phyloP scores from a whole-genome alignment of 31 red algal species.

The Asparagopsis taxiformis region DNA sequence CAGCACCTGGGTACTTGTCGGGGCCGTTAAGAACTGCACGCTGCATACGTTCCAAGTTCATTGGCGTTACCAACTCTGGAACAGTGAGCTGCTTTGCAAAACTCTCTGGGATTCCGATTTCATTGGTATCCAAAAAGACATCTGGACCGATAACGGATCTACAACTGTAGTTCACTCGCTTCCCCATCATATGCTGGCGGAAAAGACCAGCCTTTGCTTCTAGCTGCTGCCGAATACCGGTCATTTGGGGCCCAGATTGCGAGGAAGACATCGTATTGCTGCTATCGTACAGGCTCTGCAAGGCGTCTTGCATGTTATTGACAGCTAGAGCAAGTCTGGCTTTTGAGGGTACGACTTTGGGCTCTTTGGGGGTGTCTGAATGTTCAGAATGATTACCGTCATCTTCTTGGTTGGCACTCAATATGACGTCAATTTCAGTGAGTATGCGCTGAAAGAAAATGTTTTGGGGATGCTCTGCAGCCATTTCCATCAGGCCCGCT shows the following conservation, averaged over 20 bases:
- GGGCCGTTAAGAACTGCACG: slow-evolving; percentile 76
- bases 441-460: slow-evolving; percentile 79
- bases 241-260: slow-evolving; percentile 20
- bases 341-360: slow-evolving; percentile 21
- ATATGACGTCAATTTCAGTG: slow-evolving; percentile 55
- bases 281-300: slow-evolving; percentile 79
- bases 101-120: slow-evolving; percentile 92
- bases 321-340: slow-evolving; percentile 34
- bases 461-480: slow-evolving; percentile 95
- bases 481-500: slow-evolving; percentile 18
- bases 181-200: slow-evolving; percentile 99
- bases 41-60: slow-evolving; percentile 69
- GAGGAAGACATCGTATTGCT: background rate
- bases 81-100: slow-evolving; percentile 89
- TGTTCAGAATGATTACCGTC: background rate
- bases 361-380: slow-evolving; percentile 6
- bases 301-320: slow-evolving; percentile 58
- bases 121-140: slow-evolving; percentile 95
- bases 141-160: slow-evolving; percentile 98
- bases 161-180: slow-evolving; percentile 94
- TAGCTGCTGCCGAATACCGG: slow-evolving; percentile 92
- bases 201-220: slow-evolving; percentile 93
- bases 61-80: slow-evolving; percentile 67
- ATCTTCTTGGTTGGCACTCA: slow-evolving; percentile 32
- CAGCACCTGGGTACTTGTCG: slow-evolving; percentile 81